Base-by-base conservation (phyloP, 2,329 filamentous ascomycete genomes). In the Rosellinia necatrix region DNA sequence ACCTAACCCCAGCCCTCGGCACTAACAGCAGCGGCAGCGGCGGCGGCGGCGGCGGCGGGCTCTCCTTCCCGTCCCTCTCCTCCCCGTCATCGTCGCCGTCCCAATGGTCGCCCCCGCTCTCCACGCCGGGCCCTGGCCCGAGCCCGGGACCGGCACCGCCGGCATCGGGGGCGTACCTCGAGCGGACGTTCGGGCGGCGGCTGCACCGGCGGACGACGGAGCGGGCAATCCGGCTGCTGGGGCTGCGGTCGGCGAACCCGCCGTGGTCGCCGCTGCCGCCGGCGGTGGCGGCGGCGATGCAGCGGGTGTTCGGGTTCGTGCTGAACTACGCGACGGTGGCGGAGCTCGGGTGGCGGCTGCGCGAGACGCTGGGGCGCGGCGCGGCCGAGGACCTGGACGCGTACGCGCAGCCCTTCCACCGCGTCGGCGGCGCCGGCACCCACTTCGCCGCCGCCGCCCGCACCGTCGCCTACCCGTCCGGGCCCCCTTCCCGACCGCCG, bases 251-350 rank as follows among this genome's bases (percentile, higher is more conserved):
- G 68, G 66, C 73, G 2, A 72, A 78, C 60, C 78, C 82, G 43
- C 76, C 81, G 0, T 76, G 78, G n/a, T n/a, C n/a, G n/a, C n/a
- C n/a, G n/a, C n/a, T n/a, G n/a, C n/a, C n/a, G n/a, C n/a, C n/a
- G n/a, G n/a, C n/a, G n/a, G n/a, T n/a, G n/a, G n/a, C 2, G 69
- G 75, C 2, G n/a, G 71, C 71, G 1, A 76, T 85, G 52, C 73
- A 76, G n/a, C 78, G 80, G 29, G 78, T 86, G 1, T 92, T 92
- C 69, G 86, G 84, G 30, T 88, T 91, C 53, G 85, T 84, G n/a
- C 74, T 88, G 15, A 78, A 85, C 22, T 86, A 87, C 58, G 80
- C 86, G 64, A 72, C 75, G 1, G 72, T 72, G 4, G 78, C 81
- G 4, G 64, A 71, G 32, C 83, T 86, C 50, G 58, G 80, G 24